Base-by-base conservation (phyloP, 129 eudicot species). In the Tanacetum coccineum region DNA sequence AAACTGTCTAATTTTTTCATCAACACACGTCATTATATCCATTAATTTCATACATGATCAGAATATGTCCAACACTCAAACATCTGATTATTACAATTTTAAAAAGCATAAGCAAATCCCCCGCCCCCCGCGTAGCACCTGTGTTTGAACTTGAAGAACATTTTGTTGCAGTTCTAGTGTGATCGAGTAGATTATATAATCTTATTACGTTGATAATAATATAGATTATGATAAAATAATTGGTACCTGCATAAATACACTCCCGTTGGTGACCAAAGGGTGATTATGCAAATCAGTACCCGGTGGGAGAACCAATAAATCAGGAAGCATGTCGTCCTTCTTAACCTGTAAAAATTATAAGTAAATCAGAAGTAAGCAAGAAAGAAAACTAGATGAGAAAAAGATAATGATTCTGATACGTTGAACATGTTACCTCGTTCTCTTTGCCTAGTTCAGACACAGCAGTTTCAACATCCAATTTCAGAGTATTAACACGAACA, bases 401-500 rank as follows among this genome's bases (percentile, higher is more conserved):
- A 32, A 66, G 54, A 49, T 25, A 6, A 9, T 12, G 30, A 17
- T 15, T 30, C 15, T 21, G 9, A 50, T 46, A 50, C 45, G 47
- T 54, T 28, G 60, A 45, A 63, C 50, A 47, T 21, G 72, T 36
- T 85, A 89, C 99, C 89, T 0, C 70, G 68, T 79, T 64, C 48
- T 79, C 82, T 70, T 87, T 78, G 68, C 82, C 75, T 20, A 94
- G 71, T 73, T 86, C 94, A 28, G 39, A 32, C 40, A 73, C 9
- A 30, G 97, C 99, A 60, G 80, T 66, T 39, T 84, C 84, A 5
- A 81, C 76, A 64, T 87, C 92, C 68, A 87, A n/a, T 74, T 94
- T 89, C 68, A 94, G 84, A 72, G 97, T 94, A 66, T 94, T 94
- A 13, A 94, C 99, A 59, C 99, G 99, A 46, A 87, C 97, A 80